phyloP scores from a whole-genome alignment of 2,329 filamentous ascomycete species.

The Aureobasidium sp. region DNA sequence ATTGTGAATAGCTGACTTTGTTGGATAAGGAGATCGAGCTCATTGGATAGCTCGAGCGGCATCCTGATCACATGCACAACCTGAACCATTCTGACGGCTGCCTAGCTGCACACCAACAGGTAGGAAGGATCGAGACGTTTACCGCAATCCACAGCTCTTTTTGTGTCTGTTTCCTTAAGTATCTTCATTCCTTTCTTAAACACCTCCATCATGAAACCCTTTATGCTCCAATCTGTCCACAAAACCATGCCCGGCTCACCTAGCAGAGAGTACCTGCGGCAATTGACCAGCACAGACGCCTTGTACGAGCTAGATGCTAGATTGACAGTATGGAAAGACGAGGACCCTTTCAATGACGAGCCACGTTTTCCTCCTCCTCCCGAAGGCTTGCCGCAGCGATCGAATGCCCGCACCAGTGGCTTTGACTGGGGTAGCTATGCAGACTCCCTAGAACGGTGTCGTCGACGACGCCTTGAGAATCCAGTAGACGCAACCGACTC shows the following conservation, averaged over 20 bases:
- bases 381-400: neutral
- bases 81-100: neutral
- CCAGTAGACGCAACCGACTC: neutral
- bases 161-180: neutral
- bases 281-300: neutral
- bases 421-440: neutral
- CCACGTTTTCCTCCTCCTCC: neutral
- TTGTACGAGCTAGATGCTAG: neutral
- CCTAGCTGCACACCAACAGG: slow-evolving; percentile 4
- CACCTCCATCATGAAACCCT: neutral
- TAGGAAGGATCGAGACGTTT: neutral
- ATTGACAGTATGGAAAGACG: neutral
- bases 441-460: neutral
- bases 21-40: neutral
- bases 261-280: neutral
- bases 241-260: neutral
- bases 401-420: neutral
- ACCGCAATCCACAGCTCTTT: neutral
- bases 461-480: neutral
- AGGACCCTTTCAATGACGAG: neutral
- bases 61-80: slow-evolving; percentile 1
- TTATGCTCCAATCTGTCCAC: neutral
- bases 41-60: neutral
- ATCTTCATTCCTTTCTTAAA: neutral
- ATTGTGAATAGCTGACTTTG: neutral